Base-by-base conservation (phyloP, 2,329 filamentous ascomycete genomes). In the Claviceps africana region DNA sequence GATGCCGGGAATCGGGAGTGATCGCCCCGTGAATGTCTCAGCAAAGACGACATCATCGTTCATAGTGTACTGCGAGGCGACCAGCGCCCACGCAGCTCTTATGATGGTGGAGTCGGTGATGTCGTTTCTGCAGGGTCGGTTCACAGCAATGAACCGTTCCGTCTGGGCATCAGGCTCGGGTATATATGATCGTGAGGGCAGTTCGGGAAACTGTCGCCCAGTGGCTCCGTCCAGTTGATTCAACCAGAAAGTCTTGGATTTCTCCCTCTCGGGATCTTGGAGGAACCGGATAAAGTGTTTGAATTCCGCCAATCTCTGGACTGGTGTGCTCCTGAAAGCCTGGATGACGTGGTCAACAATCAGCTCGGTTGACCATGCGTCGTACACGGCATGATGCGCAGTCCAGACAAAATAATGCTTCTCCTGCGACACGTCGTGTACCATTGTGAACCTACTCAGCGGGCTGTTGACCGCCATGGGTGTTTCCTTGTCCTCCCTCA, bases 341-440 rank as follows among this genome's bases (percentile, higher is more conserved):
- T 56, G 49, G 10, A 53, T 46, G 1, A 58, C 48, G 3, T 55
- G 39, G 10, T 55, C 51, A 15, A 61, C 46, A 8, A 62, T 52
- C 6, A 74, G 58, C 2, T 69, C 67, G 65, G 74, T 69, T 0
- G 69, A 72, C 73, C 73, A 76, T 19, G 74, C 74, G 51, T 78
- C 75, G 52, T 77, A 78, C 0, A 77, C 59, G 9, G 69, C 69
- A 54, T 78, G 75, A 37, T 61, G 60, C 5, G 57, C 52, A 9
- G 54, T 55, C 56, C 52, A 60, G n/a, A 59, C 25, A 31, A 60
- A 52, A 3, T 33, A 51, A 11, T 40, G 45, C 4, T 45, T 39
- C 3, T 53, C 28, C 17, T 42, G 47, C 0, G n/a, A 15, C 8
- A 25, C 46, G 2, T n/a, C 47, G 3, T 30, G 33, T 3, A 59